phyloP scores from a whole-genome alignment of 495 filamentous ascomycete genomes.

The Pyrenopolyporus hunteri region DNA sequence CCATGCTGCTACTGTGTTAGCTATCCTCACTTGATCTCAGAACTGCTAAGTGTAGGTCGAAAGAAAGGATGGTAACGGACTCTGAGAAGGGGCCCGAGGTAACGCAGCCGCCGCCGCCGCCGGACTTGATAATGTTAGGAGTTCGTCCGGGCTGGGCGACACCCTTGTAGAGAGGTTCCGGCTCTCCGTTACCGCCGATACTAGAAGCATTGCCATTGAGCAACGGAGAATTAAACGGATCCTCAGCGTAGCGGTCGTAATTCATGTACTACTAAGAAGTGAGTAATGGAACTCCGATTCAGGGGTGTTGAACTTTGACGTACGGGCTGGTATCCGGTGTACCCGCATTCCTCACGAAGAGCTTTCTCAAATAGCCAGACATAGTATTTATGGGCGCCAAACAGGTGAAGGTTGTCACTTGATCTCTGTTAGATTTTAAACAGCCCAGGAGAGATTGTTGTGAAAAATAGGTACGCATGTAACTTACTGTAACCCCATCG shows the following conservation, averaged over 20 bases:
- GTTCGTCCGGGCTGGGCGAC: conserved; percentile 36
- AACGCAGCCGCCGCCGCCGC: conserved; percentile 66
- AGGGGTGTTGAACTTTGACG: not conserved
- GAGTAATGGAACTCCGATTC: not conserved
- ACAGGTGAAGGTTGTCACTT: conserved; percentile 63
- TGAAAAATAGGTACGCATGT: conserved; percentile 13
- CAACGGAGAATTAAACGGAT: conserved; percentile 46
- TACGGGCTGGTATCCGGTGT: conserved; percentile 58
- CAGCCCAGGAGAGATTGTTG: too few relatives aligned
- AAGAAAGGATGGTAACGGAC: conserved; percentile 29
- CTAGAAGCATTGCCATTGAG: conserved; percentile 51
- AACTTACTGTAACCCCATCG: conserved; percentile 49
- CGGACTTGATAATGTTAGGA: conserved; percentile 50
- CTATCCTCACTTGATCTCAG: too few relatives aligned
- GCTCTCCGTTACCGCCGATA: conserved; percentile 48
- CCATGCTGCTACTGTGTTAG: conserved; percentile 43
- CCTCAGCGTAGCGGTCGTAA: conserved; percentile 49
- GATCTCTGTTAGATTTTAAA: too few relatives aligned
- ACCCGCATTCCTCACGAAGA: conserved; percentile 72
- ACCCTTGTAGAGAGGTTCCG: conserved; percentile 45
- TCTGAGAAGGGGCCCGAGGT: conserved; percentile 62
- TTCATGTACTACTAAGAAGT: conserved; percentile 49
- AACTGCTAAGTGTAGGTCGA: not conserved
- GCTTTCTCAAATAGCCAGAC: conserved; percentile 69
- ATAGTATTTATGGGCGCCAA: conserved; percentile 74